phyloP scores from a whole-genome alignment of 768 basidiomycete genomes.

The Leccinum broughii region DNA sequence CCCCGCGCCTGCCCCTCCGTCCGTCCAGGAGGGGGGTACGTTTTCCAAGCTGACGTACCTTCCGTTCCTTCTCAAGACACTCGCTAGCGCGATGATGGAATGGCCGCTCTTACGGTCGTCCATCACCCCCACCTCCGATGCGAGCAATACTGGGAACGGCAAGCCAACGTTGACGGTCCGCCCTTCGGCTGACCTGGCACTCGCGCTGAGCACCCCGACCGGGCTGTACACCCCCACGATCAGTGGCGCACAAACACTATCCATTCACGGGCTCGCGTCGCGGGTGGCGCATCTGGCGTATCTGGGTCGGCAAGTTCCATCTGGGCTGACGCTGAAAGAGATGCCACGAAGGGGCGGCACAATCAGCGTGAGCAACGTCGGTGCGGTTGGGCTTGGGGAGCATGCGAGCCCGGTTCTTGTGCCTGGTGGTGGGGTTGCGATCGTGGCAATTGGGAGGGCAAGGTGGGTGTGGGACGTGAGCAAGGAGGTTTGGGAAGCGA shows the following conservation, averaged over 20 bases:
- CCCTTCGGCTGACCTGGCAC: constrained; percentile 68
- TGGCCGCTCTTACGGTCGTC: constrained; percentile 85
- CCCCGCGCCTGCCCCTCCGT: constrained; percentile 39
- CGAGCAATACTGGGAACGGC: constrained; percentile 4
- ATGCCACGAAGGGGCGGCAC: constrained; percentile 80
- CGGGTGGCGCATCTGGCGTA: constrained; percentile 59
- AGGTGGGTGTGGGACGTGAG: constrained; percentile 76
- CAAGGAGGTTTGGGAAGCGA: constrained; percentile 34
- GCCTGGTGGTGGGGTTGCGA: constrained; percentile 81
- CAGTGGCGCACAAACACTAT: constrained; percentile 49
- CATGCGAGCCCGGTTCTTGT: constrained; percentile 74
- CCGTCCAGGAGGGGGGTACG: constrained; percentile 51
- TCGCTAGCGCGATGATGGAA: constrained; percentile 75
- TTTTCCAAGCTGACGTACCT: constrained; percentile 77
- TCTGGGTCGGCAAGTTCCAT: constrained; percentile 68
- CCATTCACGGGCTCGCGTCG: constrained; percentile 62
- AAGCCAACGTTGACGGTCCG: constrained; percentile 76
- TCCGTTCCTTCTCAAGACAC: constrained; percentile 80
- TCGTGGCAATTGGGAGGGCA: constrained; percentile 78
- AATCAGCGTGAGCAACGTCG: constrained; percentile 79
- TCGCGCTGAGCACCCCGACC: constrained; percentile 78
- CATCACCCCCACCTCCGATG: constrained; percentile 48
- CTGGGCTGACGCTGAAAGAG: constrained; percentile 60
- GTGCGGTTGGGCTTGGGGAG: constrained; percentile 73
- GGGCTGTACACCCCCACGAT: constrained; percentile 84